Evolutionary conservation across 805 yeast genomes (phyloP).

Genomic region (Starmerella potacharoeniae): DNA sequence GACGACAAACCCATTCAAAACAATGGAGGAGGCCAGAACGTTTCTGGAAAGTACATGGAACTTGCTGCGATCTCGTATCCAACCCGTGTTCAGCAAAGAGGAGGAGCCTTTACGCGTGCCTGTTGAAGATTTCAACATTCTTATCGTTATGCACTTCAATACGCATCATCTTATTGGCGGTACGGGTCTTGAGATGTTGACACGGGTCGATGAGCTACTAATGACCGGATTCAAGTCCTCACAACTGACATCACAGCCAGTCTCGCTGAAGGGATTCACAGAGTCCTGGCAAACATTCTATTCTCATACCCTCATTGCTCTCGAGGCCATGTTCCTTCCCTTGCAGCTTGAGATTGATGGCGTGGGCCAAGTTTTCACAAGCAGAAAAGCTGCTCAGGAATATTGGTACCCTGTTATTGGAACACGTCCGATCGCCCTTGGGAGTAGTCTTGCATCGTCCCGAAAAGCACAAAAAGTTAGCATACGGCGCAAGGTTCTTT

Average conservation of each 20-base stretch:
- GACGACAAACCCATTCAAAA: conserved; percentile 21
- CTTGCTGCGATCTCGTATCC: conserved; percentile 33
- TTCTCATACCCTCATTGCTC: conserved; percentile 43
- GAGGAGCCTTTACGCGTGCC: conserved; percentile 38
- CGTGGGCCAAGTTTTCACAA: conserved; percentile 30
- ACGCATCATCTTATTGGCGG: conserved; percentile 32
- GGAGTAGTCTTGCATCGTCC: conserved; percentile 2
- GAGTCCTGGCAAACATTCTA: conserved; percentile 49
- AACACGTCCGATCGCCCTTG: not conserved
- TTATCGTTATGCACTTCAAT: conserved; percentile 35
- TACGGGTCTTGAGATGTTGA: conserved; percentile 31
- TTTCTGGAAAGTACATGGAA: conserved; percentile 42
- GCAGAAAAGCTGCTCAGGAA: conserved; percentile 29
- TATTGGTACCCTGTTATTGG: conserved; percentile 29
- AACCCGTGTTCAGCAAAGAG: conserved; percentile 38
- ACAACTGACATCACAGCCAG: conserved; percentile 23
- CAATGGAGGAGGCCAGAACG: conserved; percentile 29
- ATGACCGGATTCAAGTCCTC: conserved; percentile 32
- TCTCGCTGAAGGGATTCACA: conserved; percentile 1
- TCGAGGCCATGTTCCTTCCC: conserved; percentile 53
- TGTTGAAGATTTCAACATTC: conserved; percentile 45
- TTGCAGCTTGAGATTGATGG: conserved; percentile 42
- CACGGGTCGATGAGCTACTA: conserved; percentile 38
- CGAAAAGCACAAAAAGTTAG: conserved; percentile 11
- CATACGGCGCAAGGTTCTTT: conserved; percentile 26